Conservation (phyloP, 768 basidiomycete species). For the Rhodotorula taiwanensis region DNA sequence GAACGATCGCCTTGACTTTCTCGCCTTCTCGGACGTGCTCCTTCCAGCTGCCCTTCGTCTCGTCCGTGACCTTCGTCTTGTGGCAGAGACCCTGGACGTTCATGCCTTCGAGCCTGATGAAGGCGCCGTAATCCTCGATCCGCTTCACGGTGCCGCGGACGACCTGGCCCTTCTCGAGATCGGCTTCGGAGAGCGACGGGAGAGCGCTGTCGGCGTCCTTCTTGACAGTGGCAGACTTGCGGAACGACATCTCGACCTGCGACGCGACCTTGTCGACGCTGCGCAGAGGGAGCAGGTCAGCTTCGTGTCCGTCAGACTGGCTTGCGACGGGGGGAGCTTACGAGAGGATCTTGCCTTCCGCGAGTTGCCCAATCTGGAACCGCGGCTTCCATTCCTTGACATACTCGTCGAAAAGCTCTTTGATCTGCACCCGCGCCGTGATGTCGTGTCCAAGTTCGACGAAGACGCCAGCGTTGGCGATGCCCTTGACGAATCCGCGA, state of each 20-base stretch:
- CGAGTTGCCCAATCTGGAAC: slow-evolving; percentile 72
- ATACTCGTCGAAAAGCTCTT: slow-evolving; percentile 56
- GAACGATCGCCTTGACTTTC: slow-evolving; percentile 68
- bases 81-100: slow-evolving; percentile 86
- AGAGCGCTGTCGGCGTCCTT: slow-evolving; percentile 37
- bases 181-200: slow-evolving; percentile 40
- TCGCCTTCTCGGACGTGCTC: slow-evolving; percentile 80
- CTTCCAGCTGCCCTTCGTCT: slow-evolving; percentile 69
- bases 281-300: background rate
- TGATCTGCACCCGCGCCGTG: slow-evolving; percentile 88
- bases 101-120: slow-evolving; percentile 78
- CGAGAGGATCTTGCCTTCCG: slow-evolving; percentile 77
- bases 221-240: slow-evolving; percentile 45
- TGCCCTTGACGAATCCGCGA: slow-evolving; percentile 81
- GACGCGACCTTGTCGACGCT: slow-evolving; percentile 66
- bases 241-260: slow-evolving; percentile 86
- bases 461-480: slow-evolving; percentile 80
- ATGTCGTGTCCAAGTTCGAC: slow-evolving; percentile 75
- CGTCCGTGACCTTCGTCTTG: slow-evolving; percentile 87
- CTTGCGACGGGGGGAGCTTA: slow-evolving; percentile 42
- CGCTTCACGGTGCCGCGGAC: slow-evolving; percentile 70
- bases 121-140: slow-evolving; percentile 83
- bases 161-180: slow-evolving; percentile 72
- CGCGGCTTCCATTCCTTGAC: slow-evolving; percentile 90
- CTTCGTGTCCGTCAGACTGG: too few species aligned